Percentiles rank a stretch among this genome's conserved stretches.
phyloP scores from a whole-genome alignment of 148 eudicot genomes.

The Amaranthus palmeri region DNA sequence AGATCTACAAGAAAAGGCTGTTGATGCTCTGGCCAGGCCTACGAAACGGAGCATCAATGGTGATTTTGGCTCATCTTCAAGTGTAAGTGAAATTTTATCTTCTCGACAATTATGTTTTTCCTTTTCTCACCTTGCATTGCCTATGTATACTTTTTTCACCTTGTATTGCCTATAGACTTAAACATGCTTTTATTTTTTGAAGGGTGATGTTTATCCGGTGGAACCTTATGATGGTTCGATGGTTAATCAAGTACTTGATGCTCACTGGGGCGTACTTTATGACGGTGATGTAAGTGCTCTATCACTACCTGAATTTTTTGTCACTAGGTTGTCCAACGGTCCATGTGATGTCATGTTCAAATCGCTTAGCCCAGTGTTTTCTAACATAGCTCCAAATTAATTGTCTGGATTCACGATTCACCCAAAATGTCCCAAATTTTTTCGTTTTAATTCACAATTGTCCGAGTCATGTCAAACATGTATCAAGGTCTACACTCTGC shows the following conservation, averaged over 20 bases:
- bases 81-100: conserved; percentile 34
- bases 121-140: neutral
- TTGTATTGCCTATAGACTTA: neutral
- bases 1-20: conserved; percentile 47
- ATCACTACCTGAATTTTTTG: conserved; percentile 1
- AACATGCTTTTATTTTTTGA: conserved; percentile 16
- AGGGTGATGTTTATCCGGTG: conserved; percentile 99
- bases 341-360: neutral
- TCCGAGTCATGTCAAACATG: neutral
- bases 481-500: neutral
- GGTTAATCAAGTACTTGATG: conserved; percentile 73
- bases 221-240: conserved; percentile 45
- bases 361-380: too few species aligned
- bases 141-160: neutral
- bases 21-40: conserved; percentile 24
- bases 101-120: neutral
- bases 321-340: neutral
- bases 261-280: conserved; percentile 88
- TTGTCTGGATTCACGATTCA: too few species aligned
- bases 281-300: conserved; percentile 72
- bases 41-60: conserved; percentile 33
- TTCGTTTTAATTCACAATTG: too few species aligned
- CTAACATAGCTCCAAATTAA: too few species aligned
- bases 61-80: conserved; percentile 27
- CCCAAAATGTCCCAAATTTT: too few species aligned